Conservation (phyloP, 2,329 filamentous ascomycete species). For the Graphilbum ipis-grandicollis region DNA sequence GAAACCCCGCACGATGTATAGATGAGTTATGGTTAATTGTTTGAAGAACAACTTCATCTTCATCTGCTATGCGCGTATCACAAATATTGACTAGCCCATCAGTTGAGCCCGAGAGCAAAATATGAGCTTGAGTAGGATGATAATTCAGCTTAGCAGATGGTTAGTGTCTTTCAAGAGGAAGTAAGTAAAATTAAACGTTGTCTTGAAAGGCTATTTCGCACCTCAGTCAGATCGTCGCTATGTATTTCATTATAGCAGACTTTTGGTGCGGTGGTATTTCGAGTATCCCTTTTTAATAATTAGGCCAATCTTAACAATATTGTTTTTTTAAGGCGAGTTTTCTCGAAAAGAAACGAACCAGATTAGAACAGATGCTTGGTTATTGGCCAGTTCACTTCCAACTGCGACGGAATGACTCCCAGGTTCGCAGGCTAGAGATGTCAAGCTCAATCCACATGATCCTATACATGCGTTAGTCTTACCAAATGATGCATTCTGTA, state of each 20-base stretch:
- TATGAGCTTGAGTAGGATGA: constrained; percentile 39
- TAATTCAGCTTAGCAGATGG: constrained; percentile 29
- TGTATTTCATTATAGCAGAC: constrained; percentile 46
- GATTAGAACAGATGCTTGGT: constrained; percentile 41
- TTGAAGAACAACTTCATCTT: constrained; percentile 62
- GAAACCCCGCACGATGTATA: constrained; percentile 58
- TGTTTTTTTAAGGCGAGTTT: background rate
- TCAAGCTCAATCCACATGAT: constrained; percentile 20
- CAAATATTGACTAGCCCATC: constrained; percentile 67
- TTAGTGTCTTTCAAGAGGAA: background rate
- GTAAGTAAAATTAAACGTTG: too few species aligned
- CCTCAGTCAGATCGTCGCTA: constrained; percentile 50
- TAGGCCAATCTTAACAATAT: too few species aligned
- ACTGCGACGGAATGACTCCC: constrained; percentile 44
- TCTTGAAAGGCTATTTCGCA: constrained; percentile 10
- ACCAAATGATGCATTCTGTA: too few species aligned
- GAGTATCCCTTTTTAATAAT: constrained; percentile 33
- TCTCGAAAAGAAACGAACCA: constrained; percentile 26
- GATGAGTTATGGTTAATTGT: constrained; percentile 64
- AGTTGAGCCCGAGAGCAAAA: constrained; percentile 61
- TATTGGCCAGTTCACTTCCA: constrained; percentile 54
- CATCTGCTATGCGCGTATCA: constrained; percentile 51
- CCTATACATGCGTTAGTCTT: constrained; percentile 4
- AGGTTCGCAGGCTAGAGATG: constrained; percentile 46
- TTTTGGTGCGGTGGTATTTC: constrained; percentile 26